These are phyloP conservation scores for Mayamaea pseudoterrestris DNA, from an alignment of 108 stramenopile species.

Conservation along the genomic window DNA sequence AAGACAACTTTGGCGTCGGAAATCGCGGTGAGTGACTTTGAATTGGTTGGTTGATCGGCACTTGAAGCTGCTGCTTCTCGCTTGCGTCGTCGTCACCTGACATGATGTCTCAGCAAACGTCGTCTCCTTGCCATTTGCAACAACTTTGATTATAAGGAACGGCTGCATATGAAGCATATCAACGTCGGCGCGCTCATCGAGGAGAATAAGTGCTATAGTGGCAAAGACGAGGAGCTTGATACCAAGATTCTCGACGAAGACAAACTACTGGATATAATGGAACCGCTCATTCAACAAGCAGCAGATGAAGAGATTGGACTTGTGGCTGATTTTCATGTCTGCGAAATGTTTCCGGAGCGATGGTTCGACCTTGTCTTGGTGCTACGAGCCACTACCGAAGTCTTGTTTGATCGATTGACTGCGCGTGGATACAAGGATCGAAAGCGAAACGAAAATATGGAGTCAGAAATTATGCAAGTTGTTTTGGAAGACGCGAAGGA, in stretches of 20 bases:
- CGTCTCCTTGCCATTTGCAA: too few species aligned
- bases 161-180: slow-evolving; percentile 48
- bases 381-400: slow-evolving; percentile 66
- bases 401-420: slow-evolving; percentile 80
- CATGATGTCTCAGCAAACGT: too few species aligned
- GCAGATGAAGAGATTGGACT: slow-evolving; percentile 52
- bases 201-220: slow-evolving; percentile 70
- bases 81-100: too few species aligned
- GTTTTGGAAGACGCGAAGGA: slow-evolving; percentile 85
- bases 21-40: slow-evolving; percentile 28
- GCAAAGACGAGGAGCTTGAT: slow-evolving; percentile 79
- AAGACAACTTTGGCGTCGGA: slow-evolving; percentile 68
- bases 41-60: slow-evolving; percentile 3
- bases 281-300: slow-evolving; percentile 55
- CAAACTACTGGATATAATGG: slow-evolving; percentile 76
- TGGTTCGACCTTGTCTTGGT: slow-evolving; percentile 95
- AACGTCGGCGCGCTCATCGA: slow-evolving; percentile 73
- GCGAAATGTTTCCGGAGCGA: slow-evolving; percentile 90
- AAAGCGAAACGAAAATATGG: slow-evolving; percentile 86
- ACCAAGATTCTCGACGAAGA: slow-evolving; percentile 87
- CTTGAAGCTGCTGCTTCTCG: too few species aligned
- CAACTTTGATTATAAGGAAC: slow-evolving; percentile 23
- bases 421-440: slow-evolving; percentile 76
- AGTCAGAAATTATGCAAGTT: slow-evolving; percentile 92
- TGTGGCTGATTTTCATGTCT: slow-evolving; percentile 86